phyloP scores from a whole-genome alignment of 345 rosid species.

The Rhodomyrtus tomentosa region DNA sequence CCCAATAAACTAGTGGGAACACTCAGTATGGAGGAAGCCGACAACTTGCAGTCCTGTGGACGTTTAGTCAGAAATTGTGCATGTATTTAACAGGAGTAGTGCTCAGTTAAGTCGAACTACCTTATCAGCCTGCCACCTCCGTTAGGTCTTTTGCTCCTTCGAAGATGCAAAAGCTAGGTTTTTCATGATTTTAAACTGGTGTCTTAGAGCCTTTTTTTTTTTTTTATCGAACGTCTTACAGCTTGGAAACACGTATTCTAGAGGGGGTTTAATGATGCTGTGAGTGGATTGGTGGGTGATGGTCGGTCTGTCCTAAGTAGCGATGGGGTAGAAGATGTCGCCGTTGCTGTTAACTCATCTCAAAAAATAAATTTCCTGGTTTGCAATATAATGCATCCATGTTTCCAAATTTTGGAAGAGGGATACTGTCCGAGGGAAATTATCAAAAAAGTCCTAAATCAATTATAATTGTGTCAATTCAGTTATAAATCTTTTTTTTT shows the following conservation, averaged over 20 bases:
- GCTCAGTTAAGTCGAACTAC: too few species aligned
- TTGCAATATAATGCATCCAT: slow-evolving; percentile 51
- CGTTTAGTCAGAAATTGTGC: slow-evolving; percentile 87
- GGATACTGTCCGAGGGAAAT: too few species aligned
- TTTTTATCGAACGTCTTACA: too few species aligned
- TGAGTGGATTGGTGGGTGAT: slow-evolving; percentile 84
- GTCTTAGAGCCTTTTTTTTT: too few species aligned
- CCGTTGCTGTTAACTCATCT: slow-evolving; percentile 63
- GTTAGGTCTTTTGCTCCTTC: neutral
- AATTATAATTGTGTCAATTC: too few species aligned
- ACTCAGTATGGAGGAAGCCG: slow-evolving; percentile 88
- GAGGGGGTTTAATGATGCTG: slow-evolving; percentile 96
- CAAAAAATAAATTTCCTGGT: slow-evolving; percentile 60
- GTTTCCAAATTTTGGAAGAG: slow-evolving; percentile 77
- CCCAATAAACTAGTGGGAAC: slow-evolving; percentile 89
- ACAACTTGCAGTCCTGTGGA: slow-evolving; percentile 88
- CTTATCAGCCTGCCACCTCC: neutral
- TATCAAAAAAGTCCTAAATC: too few species aligned
- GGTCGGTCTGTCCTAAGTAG: slow-evolving; percentile 82
- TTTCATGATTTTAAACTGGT: neutral
- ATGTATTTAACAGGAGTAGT: slow-evolving; percentile 24
- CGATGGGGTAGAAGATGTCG: slow-evolving; percentile 81
- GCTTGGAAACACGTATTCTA: slow-evolving; percentile 13
- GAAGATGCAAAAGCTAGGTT: neutral
- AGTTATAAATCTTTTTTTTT: too few species aligned